Percentiles rank a stretch among this genome's conserved stretches.
phyloP scores from a whole-genome alignment of 106 monocot species.

The Acorus gramineus region DNA sequence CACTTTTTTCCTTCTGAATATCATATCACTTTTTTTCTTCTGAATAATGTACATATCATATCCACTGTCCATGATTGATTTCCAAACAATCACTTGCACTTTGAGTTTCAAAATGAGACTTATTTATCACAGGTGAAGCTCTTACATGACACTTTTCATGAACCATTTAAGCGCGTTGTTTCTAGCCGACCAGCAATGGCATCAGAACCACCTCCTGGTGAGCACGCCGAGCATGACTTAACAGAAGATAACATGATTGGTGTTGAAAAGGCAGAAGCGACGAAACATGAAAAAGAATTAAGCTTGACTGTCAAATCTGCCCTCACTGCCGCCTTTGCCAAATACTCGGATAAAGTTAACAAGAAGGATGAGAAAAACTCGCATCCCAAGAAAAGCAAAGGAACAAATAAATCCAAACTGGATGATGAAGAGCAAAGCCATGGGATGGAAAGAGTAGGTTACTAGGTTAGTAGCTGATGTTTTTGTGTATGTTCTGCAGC shows the following conservation, averaged over 20 bases:
- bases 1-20: too few relatives aligned
- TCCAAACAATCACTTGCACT: background rate
- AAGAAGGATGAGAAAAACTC: constrained; percentile 13
- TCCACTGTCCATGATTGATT: too few relatives aligned
- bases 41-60: too few relatives aligned
- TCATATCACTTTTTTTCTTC: too few relatives aligned
- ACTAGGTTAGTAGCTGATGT: too few relatives aligned
- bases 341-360: constrained; percentile 42
- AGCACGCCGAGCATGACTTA: background rate
- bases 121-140: constrained; percentile 53
- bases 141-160: constrained; percentile 78
- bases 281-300: constrained; percentile 20
- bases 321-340: constrained; percentile 62
- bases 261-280: constrained; percentile 4
- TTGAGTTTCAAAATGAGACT: background rate
- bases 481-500: too few relatives aligned
- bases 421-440: too few relatives aligned
- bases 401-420: too few relatives aligned
- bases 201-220: constrained; percentile 15
- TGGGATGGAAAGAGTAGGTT: too few relatives aligned
- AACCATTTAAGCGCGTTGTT: constrained; percentile 64
- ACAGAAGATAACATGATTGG: constrained; percentile 2
- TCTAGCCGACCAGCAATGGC: constrained; percentile 17
- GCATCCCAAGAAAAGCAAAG: too few relatives aligned
- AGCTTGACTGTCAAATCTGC: constrained; percentile 42